Conservation (phyloP, 2,329 filamentous ascomycete species). For the Fusarium sublunatum region DNA sequence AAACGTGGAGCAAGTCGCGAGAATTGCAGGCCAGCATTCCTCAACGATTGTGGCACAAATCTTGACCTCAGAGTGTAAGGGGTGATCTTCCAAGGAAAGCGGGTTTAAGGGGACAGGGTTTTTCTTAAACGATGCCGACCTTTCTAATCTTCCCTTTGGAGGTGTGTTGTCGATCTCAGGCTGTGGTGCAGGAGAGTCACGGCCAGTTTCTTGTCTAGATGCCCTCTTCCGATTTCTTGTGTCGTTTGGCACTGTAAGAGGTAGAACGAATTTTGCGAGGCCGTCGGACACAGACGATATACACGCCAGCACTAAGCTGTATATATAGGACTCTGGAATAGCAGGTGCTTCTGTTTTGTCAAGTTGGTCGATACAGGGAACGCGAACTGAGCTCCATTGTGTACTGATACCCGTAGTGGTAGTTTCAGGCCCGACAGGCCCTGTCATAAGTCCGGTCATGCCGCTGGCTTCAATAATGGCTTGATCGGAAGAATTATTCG, state of each 20-base stretch:
- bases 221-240: conserved; percentile 63
- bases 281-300: conserved; percentile 92
- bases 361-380: conserved; percentile 91
- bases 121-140: conserved; percentile 76
- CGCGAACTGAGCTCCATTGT: conserved; percentile 89
- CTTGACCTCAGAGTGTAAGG: conserved; percentile 76
- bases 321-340: conserved; percentile 93
- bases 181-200: conserved; percentile 57
- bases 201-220: conserved; percentile 57
- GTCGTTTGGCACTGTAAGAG: conserved; percentile 86
- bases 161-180: conserved; percentile 51
- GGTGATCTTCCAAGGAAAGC: conserved; percentile 77
- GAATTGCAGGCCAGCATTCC: conserved; percentile 92
- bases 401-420: conserved; percentile 82
- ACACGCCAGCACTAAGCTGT: conserved; percentile 87
- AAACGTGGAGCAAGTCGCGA: conserved; percentile 96
- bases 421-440: conserved; percentile 73
- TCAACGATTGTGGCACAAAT: conserved; percentile 86
- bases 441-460: conserved; percentile 86
- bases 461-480: conserved; percentile 90
- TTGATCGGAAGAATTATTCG: conserved; percentile 75
- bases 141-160: conserved; percentile 59
- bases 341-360: conserved; percentile 88
- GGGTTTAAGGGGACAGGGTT: conserved; percentile 88
- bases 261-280: conserved; percentile 91